Evolutionary conservation across 108 stramenopile species (phyloP).

Genomic region (Seminavis robusta): DNA sequence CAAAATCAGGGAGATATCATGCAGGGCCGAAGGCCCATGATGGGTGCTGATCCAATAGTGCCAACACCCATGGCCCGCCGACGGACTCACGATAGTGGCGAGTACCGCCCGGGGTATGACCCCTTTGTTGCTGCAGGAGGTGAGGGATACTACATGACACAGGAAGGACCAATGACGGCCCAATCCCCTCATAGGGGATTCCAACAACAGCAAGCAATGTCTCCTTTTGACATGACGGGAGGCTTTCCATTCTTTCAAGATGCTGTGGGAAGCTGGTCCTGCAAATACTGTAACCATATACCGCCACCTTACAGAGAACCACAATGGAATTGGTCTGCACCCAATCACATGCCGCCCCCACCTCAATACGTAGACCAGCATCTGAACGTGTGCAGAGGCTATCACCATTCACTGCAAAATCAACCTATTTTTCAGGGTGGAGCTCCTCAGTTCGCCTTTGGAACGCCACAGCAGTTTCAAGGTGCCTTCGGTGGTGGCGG

Average conservation of each 20-base stretch:
- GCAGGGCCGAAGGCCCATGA: no score
- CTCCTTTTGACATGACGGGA: conserved; percentile 13
- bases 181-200: not conserved
- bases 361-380: conserved; percentile 50
- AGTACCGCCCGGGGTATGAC: not conserved
- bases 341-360: conserved; percentile 36
- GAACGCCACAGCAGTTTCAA: not conserved
- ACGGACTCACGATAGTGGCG: not conserved
- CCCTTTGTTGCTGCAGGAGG: no score
- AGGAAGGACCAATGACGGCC: not conserved
- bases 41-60: no score
- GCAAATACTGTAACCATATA: conserved; percentile 46
- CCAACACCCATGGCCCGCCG: not conserved
- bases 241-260: conserved; percentile 53
- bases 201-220: no score
- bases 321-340: conserved; percentile 37
- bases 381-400: conserved; percentile 46
- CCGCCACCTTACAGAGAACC: conserved; percentile 38
- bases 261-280: conserved; percentile 35
- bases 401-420: conserved; percentile 23
- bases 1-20: no score
- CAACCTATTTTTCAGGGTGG: conserved; percentile 3
- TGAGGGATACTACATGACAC: no score
- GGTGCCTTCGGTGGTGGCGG: not conserved
- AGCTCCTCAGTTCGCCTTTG: not conserved